Evolutionary conservation across 2,329 filamentous ascomycete genomes (phyloP).

Genomic region (Nannizziopsis arthrosporioides): DNA sequence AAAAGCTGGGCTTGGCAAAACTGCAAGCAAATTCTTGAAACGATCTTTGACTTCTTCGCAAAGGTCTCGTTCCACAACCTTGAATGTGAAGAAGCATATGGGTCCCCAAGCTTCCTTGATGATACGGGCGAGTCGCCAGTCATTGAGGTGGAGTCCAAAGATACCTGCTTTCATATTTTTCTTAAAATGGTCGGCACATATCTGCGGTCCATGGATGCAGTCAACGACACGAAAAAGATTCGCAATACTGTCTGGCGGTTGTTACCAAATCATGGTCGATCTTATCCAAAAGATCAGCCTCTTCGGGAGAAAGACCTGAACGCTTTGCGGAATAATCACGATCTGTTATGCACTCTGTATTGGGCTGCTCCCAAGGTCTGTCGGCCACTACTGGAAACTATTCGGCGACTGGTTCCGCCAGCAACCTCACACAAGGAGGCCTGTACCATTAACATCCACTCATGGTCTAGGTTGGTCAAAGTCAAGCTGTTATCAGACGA

Average conservation of each 20-base stretch:
- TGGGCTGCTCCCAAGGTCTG: conserved; percentile 44
- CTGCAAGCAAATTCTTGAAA: conserved; percentile 44
- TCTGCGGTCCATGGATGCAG: conserved; percentile 36
- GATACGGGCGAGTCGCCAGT: conserved; percentile 35
- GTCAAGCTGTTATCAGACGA: conserved; percentile 47
- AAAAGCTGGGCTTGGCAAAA: conserved; percentile 46
- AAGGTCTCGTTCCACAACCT: conserved; percentile 42
- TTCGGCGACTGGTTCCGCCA: conserved; percentile 47
- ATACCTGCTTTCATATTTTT: conserved; percentile 48
- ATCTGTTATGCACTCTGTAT: conserved; percentile 49
- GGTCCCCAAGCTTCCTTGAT: conserved; percentile 45
- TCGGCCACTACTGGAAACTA: conserved; percentile 42
- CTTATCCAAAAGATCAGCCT: conserved; percentile 46
- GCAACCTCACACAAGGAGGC: conserved; percentile 47
- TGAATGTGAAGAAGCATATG: conserved; percentile 39
- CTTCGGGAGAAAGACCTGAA: conserved; percentile 44
- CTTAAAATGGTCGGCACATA: conserved; percentile 46
- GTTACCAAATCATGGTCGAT: conserved; percentile 50
- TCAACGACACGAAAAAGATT: conserved; percentile 44
- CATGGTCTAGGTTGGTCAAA: conserved; percentile 47
- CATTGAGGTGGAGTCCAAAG: conserved; percentile 36
- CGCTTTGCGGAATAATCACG: conserved; percentile 50
- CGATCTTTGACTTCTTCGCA: conserved; percentile 50
- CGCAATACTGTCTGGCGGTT: conserved; percentile 46
- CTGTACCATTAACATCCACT: conserved; percentile 46